phyloP scores from a whole-genome alignment of 2,329 filamentous ascomycete genomes.

The Phoma sp. region DNA sequence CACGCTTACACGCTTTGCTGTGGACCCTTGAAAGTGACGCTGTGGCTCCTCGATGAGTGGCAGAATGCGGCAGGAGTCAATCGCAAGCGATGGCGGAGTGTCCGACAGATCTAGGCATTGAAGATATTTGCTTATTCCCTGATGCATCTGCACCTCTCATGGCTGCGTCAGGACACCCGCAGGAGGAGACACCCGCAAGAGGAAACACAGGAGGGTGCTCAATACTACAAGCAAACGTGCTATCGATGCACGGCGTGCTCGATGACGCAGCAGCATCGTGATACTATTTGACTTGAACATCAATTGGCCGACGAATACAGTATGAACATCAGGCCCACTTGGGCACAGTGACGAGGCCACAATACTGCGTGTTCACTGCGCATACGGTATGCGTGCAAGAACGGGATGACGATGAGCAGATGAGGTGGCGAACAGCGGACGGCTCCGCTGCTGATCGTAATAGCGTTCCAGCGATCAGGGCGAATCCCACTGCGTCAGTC shows the following conservation, averaged over 20 bases:
- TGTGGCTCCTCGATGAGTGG: background rate
- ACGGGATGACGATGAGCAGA: conserved; percentile 33
- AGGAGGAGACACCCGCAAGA: too few relatives aligned
- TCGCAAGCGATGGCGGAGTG: conserved; percentile 1
- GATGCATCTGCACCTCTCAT: background rate
- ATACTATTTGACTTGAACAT: conserved; percentile 1
- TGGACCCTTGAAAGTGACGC: conserved; percentile 5
- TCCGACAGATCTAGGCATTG: background rate
- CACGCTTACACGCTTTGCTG: conserved; percentile 1
- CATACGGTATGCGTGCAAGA: conserved; percentile 14
- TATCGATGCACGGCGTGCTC: conserved; percentile 15
- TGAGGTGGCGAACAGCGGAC: conserved; percentile 14
- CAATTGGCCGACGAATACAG: background rate
- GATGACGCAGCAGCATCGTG: conserved; percentile 22
- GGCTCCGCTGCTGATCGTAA: conserved; percentile 29
- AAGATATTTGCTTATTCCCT: background rate
- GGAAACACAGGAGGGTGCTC: too few relatives aligned
- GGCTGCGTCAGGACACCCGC: too few relatives aligned
- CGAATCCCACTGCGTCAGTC: conserved; percentile 14
- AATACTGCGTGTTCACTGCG: conserved; percentile 4
- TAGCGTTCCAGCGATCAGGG: conserved; percentile 18
- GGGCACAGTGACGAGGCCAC: conserved; percentile 13
- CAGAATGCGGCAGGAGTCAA: background rate
- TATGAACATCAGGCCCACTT: conserved; percentile 9
- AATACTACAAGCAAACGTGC: background rate